Percentiles rank a stretch among this genome's conserved stretches.
Conservation (phyloP, 352 stramenopile species). For the Phytophthora foliorum region DNA sequence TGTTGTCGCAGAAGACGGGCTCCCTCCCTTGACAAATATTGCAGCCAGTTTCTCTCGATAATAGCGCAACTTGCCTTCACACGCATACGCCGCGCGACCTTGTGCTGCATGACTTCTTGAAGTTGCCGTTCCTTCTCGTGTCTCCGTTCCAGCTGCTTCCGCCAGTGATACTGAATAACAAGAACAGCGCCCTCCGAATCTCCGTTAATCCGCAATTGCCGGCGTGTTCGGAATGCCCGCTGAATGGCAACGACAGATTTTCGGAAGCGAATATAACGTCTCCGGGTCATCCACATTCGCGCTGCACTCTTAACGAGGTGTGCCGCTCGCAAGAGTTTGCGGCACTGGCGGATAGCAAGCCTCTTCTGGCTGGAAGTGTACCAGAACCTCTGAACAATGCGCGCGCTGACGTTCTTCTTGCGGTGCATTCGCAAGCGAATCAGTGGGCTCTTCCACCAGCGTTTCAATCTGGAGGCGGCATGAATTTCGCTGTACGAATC, state of each 20-base stretch:
- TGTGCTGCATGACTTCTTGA: conserved; percentile 26
- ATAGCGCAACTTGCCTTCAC: conserved; percentile 43
- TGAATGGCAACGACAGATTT: conserved; percentile 50
- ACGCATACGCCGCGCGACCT: conserved; percentile 33
- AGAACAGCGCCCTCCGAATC: conserved; percentile 26
- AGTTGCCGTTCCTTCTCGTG: conserved; percentile 19
- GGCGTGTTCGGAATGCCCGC: conserved; percentile 38
- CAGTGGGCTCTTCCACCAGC: conserved; percentile 72
- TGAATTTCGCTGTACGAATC: conserved; percentile 95
- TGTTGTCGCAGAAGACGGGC: conserved; percentile 49
- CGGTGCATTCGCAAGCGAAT: conserved; percentile 64
- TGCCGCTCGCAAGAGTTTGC: conserved; percentile 66
- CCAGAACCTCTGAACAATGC: conserved; percentile 82
- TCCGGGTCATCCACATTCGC: conserved; percentile 36
- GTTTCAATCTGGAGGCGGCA: conserved; percentile 89
- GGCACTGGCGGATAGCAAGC: conserved; percentile 75
- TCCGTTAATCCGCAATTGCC: conserved; percentile 28
- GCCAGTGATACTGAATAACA: conserved; percentile 55
- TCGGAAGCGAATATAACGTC: conserved; percentile 37
- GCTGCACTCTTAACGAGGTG: conserved; percentile 59
- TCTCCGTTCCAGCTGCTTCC: conserved; percentile 34
- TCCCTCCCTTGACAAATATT: conserved; percentile 41
- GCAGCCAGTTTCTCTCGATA: conserved; percentile 56
- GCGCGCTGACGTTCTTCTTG: conserved; percentile 67
- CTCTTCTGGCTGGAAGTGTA: conserved; percentile 83